Conservation (phyloP, 2,329 filamentous ascomycete species). For the Colletotrichum endophyticum region DNA sequence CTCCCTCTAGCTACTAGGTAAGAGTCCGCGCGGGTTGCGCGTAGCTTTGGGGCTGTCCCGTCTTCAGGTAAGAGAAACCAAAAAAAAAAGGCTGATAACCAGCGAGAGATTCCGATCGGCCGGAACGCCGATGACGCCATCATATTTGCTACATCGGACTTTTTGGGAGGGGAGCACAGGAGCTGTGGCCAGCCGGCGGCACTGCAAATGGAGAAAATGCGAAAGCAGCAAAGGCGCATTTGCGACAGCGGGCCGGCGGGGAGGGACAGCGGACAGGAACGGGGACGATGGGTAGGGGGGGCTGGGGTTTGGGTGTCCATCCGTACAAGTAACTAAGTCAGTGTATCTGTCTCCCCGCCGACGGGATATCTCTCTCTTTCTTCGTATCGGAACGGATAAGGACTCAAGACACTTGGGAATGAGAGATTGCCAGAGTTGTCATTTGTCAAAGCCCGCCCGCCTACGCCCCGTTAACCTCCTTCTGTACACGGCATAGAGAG, state of each 20-base stretch:
- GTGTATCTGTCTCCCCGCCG: background rate
- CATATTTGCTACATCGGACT: constrained; percentile 1
- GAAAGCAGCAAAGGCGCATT: background rate
- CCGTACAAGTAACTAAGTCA: background rate
- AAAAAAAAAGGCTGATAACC: background rate
- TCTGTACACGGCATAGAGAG: background rate
- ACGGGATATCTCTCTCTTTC: background rate
- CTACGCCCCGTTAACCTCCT: background rate
- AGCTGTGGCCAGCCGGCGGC: background rate
- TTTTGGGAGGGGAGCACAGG: background rate
- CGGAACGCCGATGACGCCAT: constrained; percentile 17
- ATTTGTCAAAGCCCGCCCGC: background rate
- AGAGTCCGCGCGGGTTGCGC: background rate
- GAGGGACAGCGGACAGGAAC: background rate
- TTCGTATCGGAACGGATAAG: background rate
- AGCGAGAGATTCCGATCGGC: constrained; percentile 13
- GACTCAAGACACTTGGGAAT: background rate
- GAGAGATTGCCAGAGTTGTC: background rate
- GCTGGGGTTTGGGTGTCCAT: background rate
- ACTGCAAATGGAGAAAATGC: background rate
- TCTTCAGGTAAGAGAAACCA: background rate
- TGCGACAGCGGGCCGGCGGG: background rate
- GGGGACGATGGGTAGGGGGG: background rate
- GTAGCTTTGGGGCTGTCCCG: background rate
- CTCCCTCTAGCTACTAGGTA: background rate